Conservation (phyloP, 331 rosid species). For the Malus hybrid region DNA sequence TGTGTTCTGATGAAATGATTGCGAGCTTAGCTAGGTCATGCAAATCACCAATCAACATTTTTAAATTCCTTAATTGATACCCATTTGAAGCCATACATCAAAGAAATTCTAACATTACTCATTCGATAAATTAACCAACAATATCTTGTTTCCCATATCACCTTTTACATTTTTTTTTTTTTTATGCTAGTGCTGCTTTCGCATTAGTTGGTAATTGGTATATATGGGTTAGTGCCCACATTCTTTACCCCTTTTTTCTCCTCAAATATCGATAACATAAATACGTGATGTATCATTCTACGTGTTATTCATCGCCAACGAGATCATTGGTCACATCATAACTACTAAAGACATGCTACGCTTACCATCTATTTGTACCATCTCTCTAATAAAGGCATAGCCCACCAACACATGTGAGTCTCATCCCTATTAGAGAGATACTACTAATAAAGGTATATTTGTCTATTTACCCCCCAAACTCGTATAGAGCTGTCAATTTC, state of each 20-base stretch:
- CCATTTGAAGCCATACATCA: neutral
- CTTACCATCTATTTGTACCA: no score
- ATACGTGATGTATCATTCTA: no score
- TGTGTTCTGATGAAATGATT: neutral
- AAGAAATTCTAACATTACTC: no score
- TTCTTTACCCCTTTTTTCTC: neutral
- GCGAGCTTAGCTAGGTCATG: neutral
- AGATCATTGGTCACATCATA: neutral
- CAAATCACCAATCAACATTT: neutral
- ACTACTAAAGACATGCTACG: neutral
- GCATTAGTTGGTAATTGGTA: neutral
- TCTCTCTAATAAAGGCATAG: no score
- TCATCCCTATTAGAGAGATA: no score
- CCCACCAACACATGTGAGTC: no score
- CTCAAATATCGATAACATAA: no score
- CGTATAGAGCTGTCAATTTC: no score
- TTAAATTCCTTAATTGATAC: neutral
- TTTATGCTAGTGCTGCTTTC: neutral
- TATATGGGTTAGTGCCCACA: neutral
- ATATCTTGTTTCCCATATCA: neutral
- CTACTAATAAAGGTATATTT: no score
- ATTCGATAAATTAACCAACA: no score
- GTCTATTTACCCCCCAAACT: no score
- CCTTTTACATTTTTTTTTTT: neutral
- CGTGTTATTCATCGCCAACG: no score